Conservation (phyloP, 2,329 filamentous ascomycete species). For the Ascochyta lentis region DNA sequence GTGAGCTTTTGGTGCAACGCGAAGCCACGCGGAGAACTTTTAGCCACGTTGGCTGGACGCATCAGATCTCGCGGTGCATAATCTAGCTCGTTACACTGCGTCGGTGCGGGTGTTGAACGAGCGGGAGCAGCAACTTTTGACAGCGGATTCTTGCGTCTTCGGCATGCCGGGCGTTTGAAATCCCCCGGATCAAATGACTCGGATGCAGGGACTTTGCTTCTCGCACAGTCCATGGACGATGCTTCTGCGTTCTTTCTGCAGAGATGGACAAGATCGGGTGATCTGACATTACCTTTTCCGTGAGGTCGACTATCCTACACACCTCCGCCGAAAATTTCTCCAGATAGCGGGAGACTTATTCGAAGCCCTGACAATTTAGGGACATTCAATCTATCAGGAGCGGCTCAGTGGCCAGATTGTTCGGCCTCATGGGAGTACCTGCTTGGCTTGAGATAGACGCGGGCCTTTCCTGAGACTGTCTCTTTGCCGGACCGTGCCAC, state of each 20-base stretch:
- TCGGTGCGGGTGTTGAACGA: slow-evolving; percentile 19
- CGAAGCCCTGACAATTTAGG: not conserved
- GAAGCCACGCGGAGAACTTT: slow-evolving; percentile 23
- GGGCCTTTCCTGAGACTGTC: not conserved
- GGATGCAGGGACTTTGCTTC: slow-evolving; percentile 15
- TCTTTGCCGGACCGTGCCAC: not conserved
- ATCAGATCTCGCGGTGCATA: slow-evolving; percentile 45
- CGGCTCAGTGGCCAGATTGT: not conserved
- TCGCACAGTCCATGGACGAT: not conserved
- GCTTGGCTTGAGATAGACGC: slow-evolving; percentile 4
- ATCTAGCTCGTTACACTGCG: slow-evolving; percentile 40
- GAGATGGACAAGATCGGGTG: not conserved
- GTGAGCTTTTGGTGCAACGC: slow-evolving; percentile 29
- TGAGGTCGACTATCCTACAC: not conserved
- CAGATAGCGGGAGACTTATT: not conserved
- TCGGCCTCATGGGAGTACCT: slow-evolving; percentile 10
- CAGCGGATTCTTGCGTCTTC: slow-evolving; percentile 21
- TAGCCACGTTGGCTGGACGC: slow-evolving; percentile 34
- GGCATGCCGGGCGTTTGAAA: not conserved
- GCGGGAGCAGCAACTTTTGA: slow-evolving; percentile 23
- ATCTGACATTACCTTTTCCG: not conserved
- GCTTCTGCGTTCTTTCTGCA: slow-evolving; percentile 1
- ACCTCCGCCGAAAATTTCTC: not conserved
- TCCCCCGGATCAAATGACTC: not conserved
- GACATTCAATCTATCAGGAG: not conserved